A percentile compares a stretch with the other conserved stretches of the same genome.
phyloP scores from a whole-genome alignment of 441 rosid species.

The Adansonia madagascariensis region DNA sequence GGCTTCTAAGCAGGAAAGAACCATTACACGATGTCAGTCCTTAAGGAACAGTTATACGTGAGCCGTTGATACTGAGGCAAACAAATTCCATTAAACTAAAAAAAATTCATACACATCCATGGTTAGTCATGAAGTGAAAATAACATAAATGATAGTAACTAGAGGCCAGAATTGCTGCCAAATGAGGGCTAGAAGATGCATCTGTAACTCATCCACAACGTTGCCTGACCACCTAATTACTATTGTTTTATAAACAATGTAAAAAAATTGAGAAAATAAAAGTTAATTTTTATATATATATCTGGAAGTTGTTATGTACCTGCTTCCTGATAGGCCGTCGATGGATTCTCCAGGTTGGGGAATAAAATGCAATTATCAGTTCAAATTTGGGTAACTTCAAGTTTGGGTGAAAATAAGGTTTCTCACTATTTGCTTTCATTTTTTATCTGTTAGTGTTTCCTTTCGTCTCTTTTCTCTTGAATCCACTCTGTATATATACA shows the following conservation, averaged over 20 bases:
- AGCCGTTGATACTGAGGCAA: neutral
- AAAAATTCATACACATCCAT: neutral
- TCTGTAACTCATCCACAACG: constrained; percentile 17
- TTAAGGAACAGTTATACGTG: neutral
- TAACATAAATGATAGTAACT: neutral
- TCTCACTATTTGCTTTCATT: no score
- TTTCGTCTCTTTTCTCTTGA: neutral
- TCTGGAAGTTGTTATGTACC: no score
- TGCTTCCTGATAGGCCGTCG: no score
- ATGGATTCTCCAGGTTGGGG: no score
- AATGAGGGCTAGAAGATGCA: constrained; percentile 4
- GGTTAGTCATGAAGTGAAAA: neutral
- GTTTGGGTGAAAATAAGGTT: no score
- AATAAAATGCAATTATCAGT: no score
- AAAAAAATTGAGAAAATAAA: no score
- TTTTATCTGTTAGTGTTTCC: neutral
- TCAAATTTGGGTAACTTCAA: no score
- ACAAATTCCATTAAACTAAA: neutral
- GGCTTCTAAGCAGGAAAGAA: constrained; percentile 15
- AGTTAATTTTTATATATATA: no score
- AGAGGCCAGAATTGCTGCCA: constrained; percentile 14
- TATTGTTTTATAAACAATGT: no score
- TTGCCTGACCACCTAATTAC: neutral
- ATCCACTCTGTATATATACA: neutral
- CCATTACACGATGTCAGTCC: neutral